phyloP scores from a whole-genome alignment of 129 eudicot species.

The Centrapalus pauciflorus region DNA sequence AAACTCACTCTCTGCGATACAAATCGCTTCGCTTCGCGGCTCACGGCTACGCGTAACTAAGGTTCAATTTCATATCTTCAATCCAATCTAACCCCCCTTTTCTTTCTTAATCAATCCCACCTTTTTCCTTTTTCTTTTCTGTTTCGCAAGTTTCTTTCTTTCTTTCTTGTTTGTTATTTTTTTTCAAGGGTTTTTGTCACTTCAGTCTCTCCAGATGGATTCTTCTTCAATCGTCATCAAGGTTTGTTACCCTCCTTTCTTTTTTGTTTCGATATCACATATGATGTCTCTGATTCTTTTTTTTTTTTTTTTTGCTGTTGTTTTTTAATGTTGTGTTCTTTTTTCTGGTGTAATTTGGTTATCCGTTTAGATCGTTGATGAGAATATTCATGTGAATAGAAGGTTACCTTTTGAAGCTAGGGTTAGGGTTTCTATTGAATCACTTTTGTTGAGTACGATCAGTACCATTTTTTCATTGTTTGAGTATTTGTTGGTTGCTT shows the following conservation, averaged over 20 bases:
- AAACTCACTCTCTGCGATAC: slow-evolving; percentile 7
- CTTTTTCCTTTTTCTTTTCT: background rate
- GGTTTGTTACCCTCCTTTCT: slow-evolving; percentile 14
- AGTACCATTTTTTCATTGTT: background rate
- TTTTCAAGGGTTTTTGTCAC: background rate
- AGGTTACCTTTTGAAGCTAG: slow-evolving; percentile 11
- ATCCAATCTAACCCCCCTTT: background rate
- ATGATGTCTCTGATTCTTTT: background rate
- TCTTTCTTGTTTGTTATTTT: slow-evolving; percentile 4
- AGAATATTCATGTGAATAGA: background rate
- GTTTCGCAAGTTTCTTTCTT: background rate
- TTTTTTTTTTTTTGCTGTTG: background rate
- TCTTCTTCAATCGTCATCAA: slow-evolving; percentile 32
- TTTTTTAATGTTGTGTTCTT: background rate
- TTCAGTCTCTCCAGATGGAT: slow-evolving; percentile 29
- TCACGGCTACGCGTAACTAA: slow-evolving; percentile 35
- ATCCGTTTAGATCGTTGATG: background rate
- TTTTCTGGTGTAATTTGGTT: background rate
- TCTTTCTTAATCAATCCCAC: background rate
- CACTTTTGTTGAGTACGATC: background rate
- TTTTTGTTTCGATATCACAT: background rate
- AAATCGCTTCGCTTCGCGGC: slow-evolving; percentile 27
- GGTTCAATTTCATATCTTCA: background rate
- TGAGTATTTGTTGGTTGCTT: background rate
- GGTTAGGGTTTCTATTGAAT: slow-evolving; percentile 27